Percentiles rank a stretch among this genome's conserved stretches.
These are phyloP conservation scores for Penicillium silybi DNA, from an alignment of 495 filamentous ascomycete species.

Conservation along the genomic window DNA sequence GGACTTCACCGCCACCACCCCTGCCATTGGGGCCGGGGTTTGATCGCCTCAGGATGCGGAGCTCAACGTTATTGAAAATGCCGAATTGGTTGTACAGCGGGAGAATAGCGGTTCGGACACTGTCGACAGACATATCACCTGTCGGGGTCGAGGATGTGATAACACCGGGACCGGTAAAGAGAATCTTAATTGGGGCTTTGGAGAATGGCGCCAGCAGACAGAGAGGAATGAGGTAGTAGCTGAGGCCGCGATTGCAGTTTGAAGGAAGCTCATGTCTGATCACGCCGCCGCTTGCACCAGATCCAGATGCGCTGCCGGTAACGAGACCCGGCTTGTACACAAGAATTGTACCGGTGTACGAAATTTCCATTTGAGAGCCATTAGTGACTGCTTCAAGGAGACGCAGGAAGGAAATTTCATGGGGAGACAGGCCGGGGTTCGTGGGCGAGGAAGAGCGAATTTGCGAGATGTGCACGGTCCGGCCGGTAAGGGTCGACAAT, in stretches of 20 bases:
- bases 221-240: constrained; percentile 88
- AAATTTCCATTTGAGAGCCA: constrained; percentile 90
- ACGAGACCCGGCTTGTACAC: constrained; percentile 91
- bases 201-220: constrained; percentile 91
- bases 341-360: constrained; percentile 87
- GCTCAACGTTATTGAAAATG: constrained; percentile 80
- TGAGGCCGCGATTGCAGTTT: constrained; percentile 71
- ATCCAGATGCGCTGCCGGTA: constrained; percentile 67
- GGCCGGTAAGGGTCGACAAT: constrained; percentile 86
- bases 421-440: constrained; percentile 79
- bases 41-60: constrained; percentile 74
- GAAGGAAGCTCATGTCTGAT: constrained; percentile 74
- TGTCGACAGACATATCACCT: constrained; percentile 87
- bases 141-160: constrained; percentile 78
- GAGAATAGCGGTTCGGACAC: constrained; percentile 86
- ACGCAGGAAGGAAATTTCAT: constrained; percentile 94
- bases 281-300: constrained; percentile 64
- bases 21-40: constrained; percentile 67
- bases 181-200: constrained; percentile 80
- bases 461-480: constrained; percentile 83
- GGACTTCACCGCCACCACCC: constrained; percentile 87
- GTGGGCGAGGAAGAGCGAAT: constrained; percentile 83
- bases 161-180: constrained; percentile 87
- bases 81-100: constrained; percentile 88
- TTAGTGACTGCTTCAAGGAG: constrained; percentile 94